Percentiles rank a stretch among this genome's conserved stretches.
These are phyloP conservation scores for Andrographis paniculata DNA, from an alignment of 305 asterid genomes.

Conservation along the genomic window DNA sequence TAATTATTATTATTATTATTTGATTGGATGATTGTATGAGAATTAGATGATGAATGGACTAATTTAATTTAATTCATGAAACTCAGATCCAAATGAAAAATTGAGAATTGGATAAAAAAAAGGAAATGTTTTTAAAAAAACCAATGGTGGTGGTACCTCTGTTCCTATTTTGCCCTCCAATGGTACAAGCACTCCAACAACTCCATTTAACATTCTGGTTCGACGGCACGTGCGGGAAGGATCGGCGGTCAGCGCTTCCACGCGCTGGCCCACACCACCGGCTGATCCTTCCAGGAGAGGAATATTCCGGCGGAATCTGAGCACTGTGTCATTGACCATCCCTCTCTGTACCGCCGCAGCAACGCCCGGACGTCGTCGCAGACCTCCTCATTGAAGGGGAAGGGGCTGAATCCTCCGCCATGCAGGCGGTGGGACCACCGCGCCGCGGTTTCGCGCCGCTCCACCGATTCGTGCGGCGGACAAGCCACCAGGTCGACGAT, in stretches of 20 bases:
- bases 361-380: constrained; percentile 89
- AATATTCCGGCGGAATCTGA: constrained; percentile 82
- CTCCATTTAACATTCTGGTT: not conserved
- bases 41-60: too few relatives aligned
- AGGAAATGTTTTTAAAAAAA: not conserved
- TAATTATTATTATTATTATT: too few relatives aligned
- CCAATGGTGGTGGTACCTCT: constrained; percentile 19
- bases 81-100: not conserved
- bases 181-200: constrained; percentile 18
- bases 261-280: constrained; percentile 99
- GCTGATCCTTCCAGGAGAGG: constrained; percentile 92
- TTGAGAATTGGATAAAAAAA: not conserved
- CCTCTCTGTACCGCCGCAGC: constrained; percentile 86
- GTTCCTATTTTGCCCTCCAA: constrained; percentile 17
- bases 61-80: not conserved
- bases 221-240: constrained; percentile 29
- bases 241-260: constrained; percentile 60
- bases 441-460: constrained; percentile 76
- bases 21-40: too few relatives aligned
- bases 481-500: constrained; percentile 81
- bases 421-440: constrained; percentile 74
- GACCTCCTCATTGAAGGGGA: constrained; percentile 65
- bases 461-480: constrained; percentile 52
- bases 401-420: constrained; percentile 47
- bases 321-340: constrained; percentile 80